Evolutionary conservation across 78 protist genomes (phyloP), one percentile per base, ranked within the genome.

Genomic region (Capsaspora owczarzaki): DNA sequence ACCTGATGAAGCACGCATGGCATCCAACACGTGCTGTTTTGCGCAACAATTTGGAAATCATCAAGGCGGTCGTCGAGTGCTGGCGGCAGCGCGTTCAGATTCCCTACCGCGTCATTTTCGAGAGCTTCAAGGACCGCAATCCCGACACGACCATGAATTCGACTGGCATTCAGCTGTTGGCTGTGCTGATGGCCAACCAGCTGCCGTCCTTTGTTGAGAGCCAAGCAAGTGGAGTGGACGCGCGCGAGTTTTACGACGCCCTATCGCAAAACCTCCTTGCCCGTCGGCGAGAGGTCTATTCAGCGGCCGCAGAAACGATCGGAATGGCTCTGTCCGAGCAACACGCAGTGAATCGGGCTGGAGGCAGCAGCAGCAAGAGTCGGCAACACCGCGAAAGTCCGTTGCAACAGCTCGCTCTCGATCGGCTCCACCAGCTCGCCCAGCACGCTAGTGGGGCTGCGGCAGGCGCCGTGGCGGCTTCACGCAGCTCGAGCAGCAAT

Each of bases 91-190:
- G 29, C 10, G 70, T 33, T 16, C 1, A 6, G 49, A 12, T 76
- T 1, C 75, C 35, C 42, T 1, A 46, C 37, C 0, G 12, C 47
- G 33, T 16, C 29, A 61, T 43, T 10, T 14, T 23, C 31, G 8
- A 51, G 44, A 1, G 8, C 19, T 1, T 35, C 41, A 76, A 66
- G 61, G 53, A 40, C 41, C 46, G 6, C 38, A 46, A 31, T 1
- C 2, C 20, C 22, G 44, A 5, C n/a, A 10, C 1, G 22, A 22
- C 25, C 20, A 8, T 8, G 49, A 76, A 81, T 33, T 29, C 75
- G 51, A 76, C 72, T 20, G 85, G 85, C n/a, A 4, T 82, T 6
- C 85, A 82, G 51, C 77, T 82, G n/a, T 33, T 76, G 37, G 80
- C 76, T 10, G 69, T 82, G 42, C 25, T 82, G 43, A 5, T 75